Evolutionary conservation across 1,284 basidiomycete species (phyloP).

Genomic region (Anthracocystis panici-leucophaei): DNA sequence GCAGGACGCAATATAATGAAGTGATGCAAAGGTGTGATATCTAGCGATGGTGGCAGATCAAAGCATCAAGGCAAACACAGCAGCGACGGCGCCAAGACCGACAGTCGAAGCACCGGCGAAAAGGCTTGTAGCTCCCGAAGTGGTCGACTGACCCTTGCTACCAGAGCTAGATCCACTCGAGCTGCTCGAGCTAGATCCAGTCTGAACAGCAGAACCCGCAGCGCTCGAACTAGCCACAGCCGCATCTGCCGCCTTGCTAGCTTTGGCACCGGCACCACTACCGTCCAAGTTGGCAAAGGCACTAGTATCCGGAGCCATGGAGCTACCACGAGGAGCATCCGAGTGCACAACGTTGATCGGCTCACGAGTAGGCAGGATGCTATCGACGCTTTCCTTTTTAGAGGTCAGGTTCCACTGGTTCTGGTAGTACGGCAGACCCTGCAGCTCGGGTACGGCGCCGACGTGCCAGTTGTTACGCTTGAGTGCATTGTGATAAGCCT

Average conservation of each 20-base stretch:
- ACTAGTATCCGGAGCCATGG: constrained; percentile 41
- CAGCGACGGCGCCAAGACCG: constrained; percentile 34
- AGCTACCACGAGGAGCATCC: constrained; percentile 38
- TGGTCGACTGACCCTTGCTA: constrained; percentile 22
- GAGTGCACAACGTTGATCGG: constrained; percentile 50
- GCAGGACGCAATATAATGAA: not conserved
- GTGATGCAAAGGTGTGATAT: constrained; percentile 1
- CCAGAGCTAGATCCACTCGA: not conserved
- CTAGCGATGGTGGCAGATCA: not conserved
- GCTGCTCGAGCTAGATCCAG: not conserved
- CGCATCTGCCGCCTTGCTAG: constrained; percentile 19
- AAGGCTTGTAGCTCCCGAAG: constrained; percentile 29
- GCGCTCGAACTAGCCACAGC: constrained; percentile 13
- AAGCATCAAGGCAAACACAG: constrained; percentile 37
- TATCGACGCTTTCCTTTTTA: constrained; percentile 32
- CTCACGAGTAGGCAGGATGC: constrained; percentile 46
- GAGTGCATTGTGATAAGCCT: constrained; percentile 44
- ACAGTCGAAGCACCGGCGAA: constrained; percentile 31
- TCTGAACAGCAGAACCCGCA: not conserved
- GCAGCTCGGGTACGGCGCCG: constrained; percentile 51
- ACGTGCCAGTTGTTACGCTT: constrained; percentile 48
- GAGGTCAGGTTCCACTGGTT: constrained; percentile 57
- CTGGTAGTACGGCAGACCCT: constrained; percentile 60
- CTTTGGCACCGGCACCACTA: constrained; percentile 18
- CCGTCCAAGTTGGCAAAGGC: constrained; percentile 46